Conservation (phyloP, 1,284 basidiomycete species). For the Tilletiopsis washingtonensis region DNA sequence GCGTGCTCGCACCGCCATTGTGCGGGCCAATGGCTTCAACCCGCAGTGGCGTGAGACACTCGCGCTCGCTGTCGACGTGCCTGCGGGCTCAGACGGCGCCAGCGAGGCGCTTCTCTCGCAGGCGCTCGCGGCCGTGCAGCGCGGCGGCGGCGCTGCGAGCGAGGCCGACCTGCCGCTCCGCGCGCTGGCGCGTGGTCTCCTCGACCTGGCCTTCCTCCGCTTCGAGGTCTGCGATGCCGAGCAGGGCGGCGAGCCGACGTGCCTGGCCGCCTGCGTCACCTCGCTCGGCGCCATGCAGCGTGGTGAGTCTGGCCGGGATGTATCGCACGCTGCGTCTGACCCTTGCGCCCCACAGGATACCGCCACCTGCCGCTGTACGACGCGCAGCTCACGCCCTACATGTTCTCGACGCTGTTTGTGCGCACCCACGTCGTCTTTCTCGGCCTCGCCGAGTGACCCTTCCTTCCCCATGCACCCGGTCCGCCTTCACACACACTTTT, state of each 20-base stretch:
- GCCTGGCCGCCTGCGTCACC: conserved; percentile 20
- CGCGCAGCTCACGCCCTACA: conserved; percentile 31
- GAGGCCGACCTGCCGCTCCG: not conserved
- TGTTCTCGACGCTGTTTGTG: conserved; percentile 42
- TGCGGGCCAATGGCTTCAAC: conserved; percentile 39
- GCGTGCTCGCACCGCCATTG: conserved; percentile 14
- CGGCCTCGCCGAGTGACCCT: too few species aligned
- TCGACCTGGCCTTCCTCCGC: conserved; percentile 42
- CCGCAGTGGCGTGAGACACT: conserved; percentile 35
- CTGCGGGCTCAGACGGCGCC: conserved; percentile 13
- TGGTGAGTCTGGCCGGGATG: too few species aligned
- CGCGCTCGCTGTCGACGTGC: conserved; percentile 30
- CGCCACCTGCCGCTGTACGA: conserved; percentile 43
- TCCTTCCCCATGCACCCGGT: too few species aligned
- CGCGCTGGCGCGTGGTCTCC: conserved; percentile 25
- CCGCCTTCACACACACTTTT: too few species aligned
- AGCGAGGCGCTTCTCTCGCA: not conserved
- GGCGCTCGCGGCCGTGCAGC: not conserved
- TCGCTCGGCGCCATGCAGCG: conserved; percentile 22
- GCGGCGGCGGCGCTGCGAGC: not conserved
- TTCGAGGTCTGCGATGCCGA: conserved; percentile 41
- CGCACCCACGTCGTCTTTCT: conserved; percentile 19
- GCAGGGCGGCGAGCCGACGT: conserved; percentile 2
- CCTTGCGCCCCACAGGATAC: too few species aligned
- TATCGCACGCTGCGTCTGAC: too few species aligned